Conservation (phyloP, 1,139 yeast species). For the Kazachstania sp. region DNA sequence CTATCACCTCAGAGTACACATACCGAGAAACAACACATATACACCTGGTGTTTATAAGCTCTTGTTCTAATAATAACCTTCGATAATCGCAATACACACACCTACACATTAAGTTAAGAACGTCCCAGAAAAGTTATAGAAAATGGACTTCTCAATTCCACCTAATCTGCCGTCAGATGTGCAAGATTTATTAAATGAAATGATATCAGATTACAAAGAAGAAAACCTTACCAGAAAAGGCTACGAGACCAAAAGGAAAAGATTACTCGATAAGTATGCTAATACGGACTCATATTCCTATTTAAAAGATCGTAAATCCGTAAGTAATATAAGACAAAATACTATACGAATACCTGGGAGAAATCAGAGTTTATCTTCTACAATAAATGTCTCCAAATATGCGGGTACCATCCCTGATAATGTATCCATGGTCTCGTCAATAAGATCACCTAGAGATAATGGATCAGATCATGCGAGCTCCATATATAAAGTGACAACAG, state of each 20-base stretch:
- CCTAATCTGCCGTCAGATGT: conserved; percentile 21
- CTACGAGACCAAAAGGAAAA: conserved; percentile 47
- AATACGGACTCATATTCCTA: conserved; percentile 1
- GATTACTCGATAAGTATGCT: conserved; percentile 32
- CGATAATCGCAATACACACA: too few species aligned
- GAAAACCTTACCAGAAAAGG: conserved; percentile 67
- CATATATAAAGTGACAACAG: conserved; percentile 27
- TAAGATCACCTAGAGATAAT: conserved; percentile 2
- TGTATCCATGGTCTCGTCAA: conserved; percentile 6
- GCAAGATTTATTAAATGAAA: conserved; percentile 33
- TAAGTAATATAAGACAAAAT: conserved; percentile 9
- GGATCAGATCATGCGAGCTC: conserved; percentile 10
- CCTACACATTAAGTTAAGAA: too few species aligned
- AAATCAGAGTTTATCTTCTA: conserved; percentile 18
- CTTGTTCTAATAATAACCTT: too few species aligned
- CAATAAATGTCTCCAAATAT: conserved; percentile 4
- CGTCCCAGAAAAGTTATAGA: not conserved
- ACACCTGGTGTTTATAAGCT: too few species aligned
- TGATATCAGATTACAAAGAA: conserved; percentile 47
- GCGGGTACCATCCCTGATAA: conserved; percentile 4
- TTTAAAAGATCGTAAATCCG: conserved; percentile 4
- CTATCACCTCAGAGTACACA: too few species aligned
- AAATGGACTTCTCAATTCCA: conserved; percentile 28
- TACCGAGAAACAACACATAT: too few species aligned
- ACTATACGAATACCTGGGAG: conserved; percentile 12